Percentiles rank a stretch among this genome's conserved stretches.
Evolutionary conservation across 306 rosid genomes (phyloP).

Genomic region (Acacia crassicarpa): DNA sequence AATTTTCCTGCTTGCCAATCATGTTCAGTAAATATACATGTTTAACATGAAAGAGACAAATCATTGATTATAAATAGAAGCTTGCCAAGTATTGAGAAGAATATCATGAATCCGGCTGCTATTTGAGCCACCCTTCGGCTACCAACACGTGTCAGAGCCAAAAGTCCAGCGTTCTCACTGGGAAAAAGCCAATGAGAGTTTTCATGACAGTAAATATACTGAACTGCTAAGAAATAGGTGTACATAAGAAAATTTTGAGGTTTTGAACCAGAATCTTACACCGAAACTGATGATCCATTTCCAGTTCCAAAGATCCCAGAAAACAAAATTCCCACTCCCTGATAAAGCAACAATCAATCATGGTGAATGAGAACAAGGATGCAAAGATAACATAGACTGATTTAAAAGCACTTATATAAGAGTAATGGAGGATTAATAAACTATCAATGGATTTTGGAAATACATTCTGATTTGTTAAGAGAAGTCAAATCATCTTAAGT

Average conservation of each 20-base stretch:
- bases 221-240: conserved; percentile 2
- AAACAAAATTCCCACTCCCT: conserved; percentile 91
- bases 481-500: background rate
- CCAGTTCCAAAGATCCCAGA: conserved; percentile 95
- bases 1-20: conserved; percentile 66
- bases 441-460: background rate
- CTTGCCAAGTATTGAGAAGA: conserved; percentile 89
- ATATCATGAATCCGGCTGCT: conserved; percentile 93
- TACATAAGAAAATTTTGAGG: background rate
- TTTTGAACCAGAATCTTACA: conserved; percentile 58
- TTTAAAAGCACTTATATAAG: background rate
- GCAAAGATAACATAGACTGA: background rate
- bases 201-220: background rate
- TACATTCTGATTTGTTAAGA: background rate
- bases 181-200: conserved; percentile 18
- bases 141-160: conserved; percentile 93
- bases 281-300: conserved; percentile 86
- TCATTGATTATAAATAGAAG: background rate
- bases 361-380: background rate
- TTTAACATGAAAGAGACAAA: conserved; percentile 14
- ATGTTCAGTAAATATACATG: background rate
- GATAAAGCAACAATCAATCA: background rate
- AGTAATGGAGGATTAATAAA: background rate
- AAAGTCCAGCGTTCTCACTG: conserved; percentile 92
- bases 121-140: conserved; percentile 97